Evolutionary conservation across 352 stramenopile genomes (phyloP).

Genomic region (Pythium utonaiense): DNA sequence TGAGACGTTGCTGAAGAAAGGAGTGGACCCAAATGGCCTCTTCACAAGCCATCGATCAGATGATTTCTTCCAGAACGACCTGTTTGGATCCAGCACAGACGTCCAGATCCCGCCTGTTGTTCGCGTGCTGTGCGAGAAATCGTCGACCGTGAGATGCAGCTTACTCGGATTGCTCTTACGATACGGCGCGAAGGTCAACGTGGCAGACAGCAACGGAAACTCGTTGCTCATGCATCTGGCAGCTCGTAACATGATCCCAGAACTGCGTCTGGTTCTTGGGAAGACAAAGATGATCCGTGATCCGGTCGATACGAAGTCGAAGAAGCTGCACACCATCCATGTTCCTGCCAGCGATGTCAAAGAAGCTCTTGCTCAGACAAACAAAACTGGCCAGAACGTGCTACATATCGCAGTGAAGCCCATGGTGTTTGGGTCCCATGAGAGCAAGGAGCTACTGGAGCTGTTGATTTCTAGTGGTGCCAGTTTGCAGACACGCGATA

Average conservation of each 20-base stretch:
- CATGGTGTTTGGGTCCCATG: constrained; percentile 55
- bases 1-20: constrained; percentile 53
- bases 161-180: constrained; percentile 48
- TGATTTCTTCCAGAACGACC: constrained; percentile 42
- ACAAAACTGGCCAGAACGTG: constrained; percentile 39
- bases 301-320: constrained; percentile 27
- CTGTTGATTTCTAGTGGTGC: constrained; percentile 45
- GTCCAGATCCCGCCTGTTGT: constrained; percentile 41
- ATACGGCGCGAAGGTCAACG: constrained; percentile 52
- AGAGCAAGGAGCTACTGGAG: constrained; percentile 50
- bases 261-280: constrained; percentile 45
- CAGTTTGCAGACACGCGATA: constrained; percentile 33
- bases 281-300: constrained; percentile 41
- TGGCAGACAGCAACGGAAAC: constrained; percentile 48
- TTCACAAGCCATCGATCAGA: constrained; percentile 32
- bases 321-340: constrained; percentile 39
- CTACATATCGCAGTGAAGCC: constrained; percentile 65
- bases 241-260: constrained; percentile 39
- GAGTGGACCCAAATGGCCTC: constrained; percentile 40
- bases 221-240: constrained; percentile 62
- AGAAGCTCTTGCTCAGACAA: constrained; percentile 34
- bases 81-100: constrained; percentile 23
- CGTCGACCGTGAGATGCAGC: constrained; percentile 30
- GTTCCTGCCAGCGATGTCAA: constrained; percentile 42
- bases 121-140: constrained; percentile 36